Evolutionary conservation across 2,329 filamentous ascomycete species (phyloP), one percentile per base, ranked within the genome.

Genomic region (Cytospora piceae): DNA sequence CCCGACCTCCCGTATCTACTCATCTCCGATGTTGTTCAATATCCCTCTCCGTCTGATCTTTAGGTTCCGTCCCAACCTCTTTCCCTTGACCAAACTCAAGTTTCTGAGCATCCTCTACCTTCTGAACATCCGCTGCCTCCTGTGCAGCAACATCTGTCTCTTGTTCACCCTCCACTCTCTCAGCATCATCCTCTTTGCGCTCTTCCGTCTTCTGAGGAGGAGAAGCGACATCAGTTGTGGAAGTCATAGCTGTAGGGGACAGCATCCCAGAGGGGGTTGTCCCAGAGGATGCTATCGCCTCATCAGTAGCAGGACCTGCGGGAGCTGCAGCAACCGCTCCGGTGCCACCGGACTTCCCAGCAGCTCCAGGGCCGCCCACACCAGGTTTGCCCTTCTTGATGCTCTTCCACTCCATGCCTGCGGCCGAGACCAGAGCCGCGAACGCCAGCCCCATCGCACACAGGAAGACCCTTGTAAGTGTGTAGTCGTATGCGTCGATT

Each of bases 401-500:
- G 69, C 79, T 87, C 73, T 80, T 86, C 89, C 89, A 92, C 74
- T 91, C 83, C 70, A 92, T 83, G 27, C 82, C 82, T 2, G 84
- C 71, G 0, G 85, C 82, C 9, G 83, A 86, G 12, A 89, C n/a
- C 8, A 91, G 78, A 14, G 84, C 84, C 2, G 84, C 72, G 7
- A 82, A 75, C 0, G 83, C 80, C 67, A 90, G 76, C 0, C 83
- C 89, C 60, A 88, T 78, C 4, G 82, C 82, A 1, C 87, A 84
- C 65, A 90, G 83, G 73, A 90, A 92, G 4, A 87, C 86, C 65
- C 84, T 78, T 0, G 83, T 86, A 46, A 90, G 79, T 0, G 88
- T 85, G 53, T 80, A 76, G 73, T 91, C 91, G 77, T 92, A 93
- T 0, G 87, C 89, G 0, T 78, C 69, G 1, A 88, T 78, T 11